These are phyloP conservation scores for Samsoniella hepiali DNA, from an alignment of 2,329 filamentous ascomycete genomes.

Conservation along the genomic window DNA sequence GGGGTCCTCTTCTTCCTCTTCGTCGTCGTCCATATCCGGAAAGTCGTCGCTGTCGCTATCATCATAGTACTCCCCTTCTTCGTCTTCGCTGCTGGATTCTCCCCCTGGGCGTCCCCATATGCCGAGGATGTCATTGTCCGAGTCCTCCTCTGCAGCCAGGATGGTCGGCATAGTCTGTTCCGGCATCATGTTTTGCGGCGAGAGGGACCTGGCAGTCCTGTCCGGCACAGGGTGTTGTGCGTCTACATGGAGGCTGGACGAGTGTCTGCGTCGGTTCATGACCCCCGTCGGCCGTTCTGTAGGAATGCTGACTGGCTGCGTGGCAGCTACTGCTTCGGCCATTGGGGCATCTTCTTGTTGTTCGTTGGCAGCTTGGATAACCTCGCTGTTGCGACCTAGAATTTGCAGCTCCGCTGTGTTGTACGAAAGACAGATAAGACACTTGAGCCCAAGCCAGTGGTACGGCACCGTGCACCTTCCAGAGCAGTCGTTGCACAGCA, in stretches of 20 bases:
- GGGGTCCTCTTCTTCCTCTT: slow-evolving; percentile 47
- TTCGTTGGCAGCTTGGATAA: slow-evolving; percentile 28
- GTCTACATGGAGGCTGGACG: slow-evolving; percentile 36
- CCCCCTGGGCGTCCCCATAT: slow-evolving; percentile 52
- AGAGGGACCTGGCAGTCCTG: slow-evolving; percentile 44
- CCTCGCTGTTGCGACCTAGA: slow-evolving; percentile 41
- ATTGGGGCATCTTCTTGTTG: slow-evolving; percentile 19
- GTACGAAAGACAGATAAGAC: slow-evolving; percentile 67
- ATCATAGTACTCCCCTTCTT: slow-evolving; percentile 39
- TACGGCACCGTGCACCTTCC: slow-evolving; percentile 82
- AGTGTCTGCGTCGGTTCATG: slow-evolving; percentile 37
- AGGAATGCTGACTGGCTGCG: slow-evolving; percentile 25
- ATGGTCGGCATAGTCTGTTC: slow-evolving; percentile 28
- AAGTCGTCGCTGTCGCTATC: slow-evolving; percentile 42
- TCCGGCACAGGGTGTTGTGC: slow-evolving; percentile 35
- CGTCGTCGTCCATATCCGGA: slow-evolving; percentile 41
- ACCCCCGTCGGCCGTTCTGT: slow-evolving; percentile 6
- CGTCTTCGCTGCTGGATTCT: slow-evolving; percentile 45
- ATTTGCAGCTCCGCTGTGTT: slow-evolving; percentile 66
- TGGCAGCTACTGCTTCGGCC: slow-evolving; percentile 3
- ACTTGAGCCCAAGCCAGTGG: slow-evolving; percentile 94
- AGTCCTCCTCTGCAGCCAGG: slow-evolving; percentile 40
- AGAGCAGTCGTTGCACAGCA: slow-evolving; percentile 93
- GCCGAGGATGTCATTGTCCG: slow-evolving; percentile 54
- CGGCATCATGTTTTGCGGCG: slow-evolving; percentile 33